Evolutionary conservation across 2,329 filamentous ascomycete species (phyloP).

Genomic region (Colletotrichum karsti): DNA sequence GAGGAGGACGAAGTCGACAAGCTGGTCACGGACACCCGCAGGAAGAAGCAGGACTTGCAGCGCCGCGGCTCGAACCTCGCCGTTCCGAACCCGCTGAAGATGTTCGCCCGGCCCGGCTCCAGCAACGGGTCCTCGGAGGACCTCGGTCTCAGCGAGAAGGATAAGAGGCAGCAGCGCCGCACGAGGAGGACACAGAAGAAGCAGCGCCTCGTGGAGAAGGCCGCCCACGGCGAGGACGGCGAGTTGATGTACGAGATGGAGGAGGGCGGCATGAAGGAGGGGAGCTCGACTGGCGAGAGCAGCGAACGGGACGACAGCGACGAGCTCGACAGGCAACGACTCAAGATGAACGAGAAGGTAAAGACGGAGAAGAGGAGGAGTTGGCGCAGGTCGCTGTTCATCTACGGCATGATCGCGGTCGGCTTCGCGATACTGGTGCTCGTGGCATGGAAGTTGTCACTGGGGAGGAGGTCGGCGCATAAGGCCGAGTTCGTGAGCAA

Average conservation of each 20-base stretch:
- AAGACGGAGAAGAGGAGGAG: slow-evolving; percentile 59
- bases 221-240: slow-evolving; percentile 72
- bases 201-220: slow-evolving; percentile 60
- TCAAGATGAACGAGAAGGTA: slow-evolving; percentile 56
- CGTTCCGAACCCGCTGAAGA: slow-evolving; percentile 58
- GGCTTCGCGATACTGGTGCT: slow-evolving; percentile 65
- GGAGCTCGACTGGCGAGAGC: slow-evolving; percentile 69
- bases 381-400: slow-evolving; percentile 63
- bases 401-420: slow-evolving; percentile 59
- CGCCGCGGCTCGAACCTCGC: slow-evolving; percentile 57
- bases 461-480: slow-evolving; percentile 47
- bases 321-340: slow-evolving; percentile 61
- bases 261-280: slow-evolving; percentile 76
- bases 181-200: slow-evolving; percentile 61
- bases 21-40: slow-evolving; percentile 62
- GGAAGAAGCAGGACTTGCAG: slow-evolving; percentile 57
- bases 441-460: slow-evolving; percentile 66
- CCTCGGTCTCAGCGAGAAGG: slow-evolving; percentile 58
- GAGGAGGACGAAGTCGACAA: slow-evolving; percentile 78
- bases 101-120: slow-evolving; percentile 44
- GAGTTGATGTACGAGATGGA: slow-evolving; percentile 92
- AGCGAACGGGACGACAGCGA: slow-evolving; percentile 69
- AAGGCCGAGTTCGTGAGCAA: slow-evolving; percentile 67
- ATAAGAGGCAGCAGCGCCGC: slow-evolving; percentile 57
- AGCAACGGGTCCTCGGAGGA: slow-evolving; percentile 58